Base-by-base conservation (phyloP, 1,284 basidiomycete genomes). In the Sanghuangporus sanghuang region DNA sequence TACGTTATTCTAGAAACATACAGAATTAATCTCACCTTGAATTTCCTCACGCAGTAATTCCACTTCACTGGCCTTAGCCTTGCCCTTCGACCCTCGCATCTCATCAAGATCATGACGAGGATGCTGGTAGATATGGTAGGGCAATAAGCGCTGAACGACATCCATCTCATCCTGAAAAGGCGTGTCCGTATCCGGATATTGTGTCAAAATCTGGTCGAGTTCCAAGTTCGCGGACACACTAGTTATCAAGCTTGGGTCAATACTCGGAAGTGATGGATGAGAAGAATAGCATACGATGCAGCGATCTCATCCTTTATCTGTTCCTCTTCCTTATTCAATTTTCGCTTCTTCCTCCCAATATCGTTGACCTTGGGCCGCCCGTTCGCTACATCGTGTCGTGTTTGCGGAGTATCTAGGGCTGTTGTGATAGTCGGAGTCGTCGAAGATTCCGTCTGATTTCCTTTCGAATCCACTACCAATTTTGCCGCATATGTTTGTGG, bases 121-220 rank as follows among this genome's bases (percentile, higher is more conserved):
- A 63, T 89, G 85, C 67, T 89, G 87, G 68, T 86, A 90, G 59
- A 92, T 74, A 71, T 92, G 90, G 71, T 89, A 92, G 0, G 90
- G 90, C 27, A 92, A 74, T 16, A 92, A 76, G 58, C 89, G 80
- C 16, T 81, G 78, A 23, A 91, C 77, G 1, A 78, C 86, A 70
- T 92, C 90, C 5, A 74, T 69, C 11, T 78, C 73, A 69, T 89
- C 83, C 21, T 69, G 64, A 68, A 92, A 92, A 1, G 89, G 85
- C 0, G 84, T 78, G 61, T 90, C 87, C 36, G 83, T 77, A 68
- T 91, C 85, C 35, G 90, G 89, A 63, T 83, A 78, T 49, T 85
- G 70, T 11, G 82, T 81, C 14, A 79, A 74, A 44, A 77, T 75
- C 61, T 90, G 89, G 73, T 92, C 90, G 50, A 79, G 74, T 2